phyloP scores from a whole-genome alignment of 164 flowering plant species.

The Chimonanthus praecox region DNA sequence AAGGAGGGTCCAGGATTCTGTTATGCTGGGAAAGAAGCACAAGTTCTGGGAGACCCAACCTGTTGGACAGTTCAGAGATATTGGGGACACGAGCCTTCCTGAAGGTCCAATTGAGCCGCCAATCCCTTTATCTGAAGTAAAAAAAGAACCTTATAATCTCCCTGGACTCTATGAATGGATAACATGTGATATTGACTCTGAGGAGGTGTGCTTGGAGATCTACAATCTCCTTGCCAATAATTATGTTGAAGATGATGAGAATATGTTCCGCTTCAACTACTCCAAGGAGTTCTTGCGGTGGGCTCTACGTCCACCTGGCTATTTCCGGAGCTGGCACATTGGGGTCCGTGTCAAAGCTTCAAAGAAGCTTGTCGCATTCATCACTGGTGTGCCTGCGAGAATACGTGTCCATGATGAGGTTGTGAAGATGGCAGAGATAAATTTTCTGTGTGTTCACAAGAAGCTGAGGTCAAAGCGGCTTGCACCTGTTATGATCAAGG shows the following conservation, averaged over 20 bases:
- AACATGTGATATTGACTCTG: slow-evolving; percentile 41
- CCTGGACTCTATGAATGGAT: slow-evolving; percentile 41
- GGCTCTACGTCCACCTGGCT: slow-evolving; percentile 50
- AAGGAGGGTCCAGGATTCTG: slow-evolving; percentile 37
- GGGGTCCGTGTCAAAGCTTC: slow-evolving; percentile 45
- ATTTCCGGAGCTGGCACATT: slow-evolving; percentile 49
- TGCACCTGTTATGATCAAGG: slow-evolving; percentile 54
- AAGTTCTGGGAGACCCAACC: slow-evolving; percentile 61
- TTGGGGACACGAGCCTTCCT: slow-evolving; percentile 37
- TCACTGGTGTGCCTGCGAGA: slow-evolving; percentile 48
- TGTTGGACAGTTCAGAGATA: slow-evolving; percentile 48
- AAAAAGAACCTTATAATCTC: slow-evolving; percentile 47
- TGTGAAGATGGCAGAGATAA: slow-evolving; percentile 47
- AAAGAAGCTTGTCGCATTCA: slow-evolving; percentile 48
- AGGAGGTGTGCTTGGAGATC: slow-evolving; percentile 39
- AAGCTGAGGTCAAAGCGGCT: slow-evolving; percentile 46
- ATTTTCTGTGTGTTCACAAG: slow-evolving; percentile 54
- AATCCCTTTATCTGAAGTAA: slow-evolving; percentile 39
- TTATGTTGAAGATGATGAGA: slow-evolving; percentile 56
- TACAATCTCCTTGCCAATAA: slow-evolving; percentile 38
- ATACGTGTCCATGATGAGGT: slow-evolving; percentile 33
- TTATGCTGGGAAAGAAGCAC: slow-evolving; percentile 33
- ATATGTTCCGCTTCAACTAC: slow-evolving; percentile 53
- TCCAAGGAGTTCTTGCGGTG: slow-evolving; percentile 49
- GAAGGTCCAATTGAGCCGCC: slow-evolving; percentile 51